phyloP scores from a whole-genome alignment of 352 stramenopile species.

The Blastocystis sp. region DNA sequence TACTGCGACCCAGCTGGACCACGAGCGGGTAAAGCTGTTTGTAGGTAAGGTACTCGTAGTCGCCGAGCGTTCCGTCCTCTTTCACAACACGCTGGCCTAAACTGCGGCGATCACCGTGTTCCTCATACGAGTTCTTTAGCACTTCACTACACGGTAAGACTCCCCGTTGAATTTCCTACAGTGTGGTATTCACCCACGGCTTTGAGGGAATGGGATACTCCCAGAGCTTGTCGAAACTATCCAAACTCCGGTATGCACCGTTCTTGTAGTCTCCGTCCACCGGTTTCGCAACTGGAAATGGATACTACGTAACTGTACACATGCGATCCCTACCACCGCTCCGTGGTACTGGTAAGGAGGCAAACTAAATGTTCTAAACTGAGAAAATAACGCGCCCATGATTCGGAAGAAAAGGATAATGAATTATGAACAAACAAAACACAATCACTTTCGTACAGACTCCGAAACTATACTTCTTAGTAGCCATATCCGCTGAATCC shows the following conservation, averaged over 20 bases:
- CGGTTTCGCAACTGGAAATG: neutral
- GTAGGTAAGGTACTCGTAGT: constrained; percentile 56
- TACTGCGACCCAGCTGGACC: constrained; percentile 15
- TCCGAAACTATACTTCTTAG: neutral
- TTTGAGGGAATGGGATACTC: neutral
- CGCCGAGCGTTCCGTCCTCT: neutral
- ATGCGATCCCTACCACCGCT: neutral
- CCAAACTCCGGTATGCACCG: neutral
- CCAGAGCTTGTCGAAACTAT: neutral
- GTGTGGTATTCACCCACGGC: neutral
- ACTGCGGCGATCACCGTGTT: neutral
- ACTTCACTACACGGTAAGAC: neutral
- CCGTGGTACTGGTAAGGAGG: neutral
- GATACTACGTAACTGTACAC: neutral
- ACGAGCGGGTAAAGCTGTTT: constrained; percentile 49
- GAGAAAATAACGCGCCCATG: neutral
- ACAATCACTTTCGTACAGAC: neutral
- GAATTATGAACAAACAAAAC: neutral
- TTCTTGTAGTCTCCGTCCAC: neutral
- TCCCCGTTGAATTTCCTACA: neutral
- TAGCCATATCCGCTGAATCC: constrained; percentile 20
- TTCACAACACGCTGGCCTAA: neutral
- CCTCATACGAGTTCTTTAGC: constrained; percentile 2
- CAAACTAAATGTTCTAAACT: neutral
- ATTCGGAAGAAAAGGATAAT: neutral